Evolutionary conservation across 805 yeast species (phyloP), one percentile per base, ranked within the genome.

Genomic region (Candida sakaeoensis): DNA sequence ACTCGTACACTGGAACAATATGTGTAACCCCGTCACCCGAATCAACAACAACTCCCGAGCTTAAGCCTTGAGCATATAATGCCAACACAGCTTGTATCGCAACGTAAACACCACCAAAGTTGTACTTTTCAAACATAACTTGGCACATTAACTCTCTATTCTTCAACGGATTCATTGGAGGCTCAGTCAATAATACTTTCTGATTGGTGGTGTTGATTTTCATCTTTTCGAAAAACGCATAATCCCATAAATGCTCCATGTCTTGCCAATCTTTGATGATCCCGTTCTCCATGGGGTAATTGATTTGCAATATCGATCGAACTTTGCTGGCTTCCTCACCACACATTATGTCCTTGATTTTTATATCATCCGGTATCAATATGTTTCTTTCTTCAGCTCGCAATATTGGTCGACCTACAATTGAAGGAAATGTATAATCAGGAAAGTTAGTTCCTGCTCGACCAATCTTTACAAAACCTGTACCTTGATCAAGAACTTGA

Each of bases 211-310:
- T 73, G 58, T 85, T 83, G 41, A 85, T 70, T 58, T 87, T 76
- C 87, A 93, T 82, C 56, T 85, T 79, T 53, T 91, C 95, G 67
- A 84, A 85, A 62, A 93, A 91, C 15, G 98, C 91, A 62, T 91
- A 93, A 65, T 93, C 96, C 99, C 99, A 93, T 45, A 93, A 35
- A 54, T 90, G 90, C 55, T 88, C 96, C 98, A 93, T 93, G 61
- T 93, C 99, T 53, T 90, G 96, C 99, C 99, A 93, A 63, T 90
- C 88, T 58, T 82, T 84, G 60, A 93, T 91, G 54, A 93, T 87
- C 55, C 99, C 99, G 60, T 93, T 93, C 65, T 93, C 99, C 98
- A 93, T 90, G 9, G 99, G 99, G 57, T 93, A 93, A n/a, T 90
- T 81, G 42, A 93, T 79, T 65, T 93, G 96, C 44, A 93, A 74